Base-by-base conservation (phyloP, 2,329 filamentous ascomycete species). In the Diaporthe vexans region DNA sequence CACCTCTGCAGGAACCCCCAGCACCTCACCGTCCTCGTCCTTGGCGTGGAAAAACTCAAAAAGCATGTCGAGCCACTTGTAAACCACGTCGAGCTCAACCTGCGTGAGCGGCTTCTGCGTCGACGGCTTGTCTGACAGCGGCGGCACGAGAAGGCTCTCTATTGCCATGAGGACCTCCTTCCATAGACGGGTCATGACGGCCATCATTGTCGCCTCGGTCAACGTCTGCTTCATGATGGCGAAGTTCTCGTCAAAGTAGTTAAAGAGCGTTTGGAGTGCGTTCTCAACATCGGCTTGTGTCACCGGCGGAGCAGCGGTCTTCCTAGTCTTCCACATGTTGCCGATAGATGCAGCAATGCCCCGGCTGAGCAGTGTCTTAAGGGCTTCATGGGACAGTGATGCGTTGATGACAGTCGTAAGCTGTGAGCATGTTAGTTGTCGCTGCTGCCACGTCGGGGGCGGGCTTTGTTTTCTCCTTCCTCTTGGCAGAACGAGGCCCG, bases 231-330 rank as follows among this genome's bases (percentile, higher is more conserved):
- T 98, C 95, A 99, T 98, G 78, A 98, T 98, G 74, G 95, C 95
- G 83, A 99, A 99, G 80, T 99, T 99, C 82, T 98, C 96, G 81
- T 99, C 94, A 81, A 99, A 99, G 83, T 99, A 99, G 71, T 92
- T 90, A 81, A 98, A 97, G 0, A 99, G 88, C 6, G 95, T 94
- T 78, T 94, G 92, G 17, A 99, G 86, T 0, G 95, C 95, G 78
- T 93, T 93, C 77, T 94, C 93, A 26, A 98, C 89, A 75, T 98
- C 95, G 9, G 88, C 88, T 43, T 91, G 90, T 0, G 94, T 93
- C 13, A 93, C 87, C 1, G 88, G 88, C 63, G 91, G 87, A 58
- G 86, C 81, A 9, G 86, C 83, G 0, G 90, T 90, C 71, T 87
- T 84, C 46, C 90, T 86, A 80, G 91, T 91, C 81, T 90, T 90